These are phyloP conservation scores for Cladosporium sp. DNA, from an alignment of 2,329 filamentous ascomycete species.

Conservation along the genomic window DNA sequence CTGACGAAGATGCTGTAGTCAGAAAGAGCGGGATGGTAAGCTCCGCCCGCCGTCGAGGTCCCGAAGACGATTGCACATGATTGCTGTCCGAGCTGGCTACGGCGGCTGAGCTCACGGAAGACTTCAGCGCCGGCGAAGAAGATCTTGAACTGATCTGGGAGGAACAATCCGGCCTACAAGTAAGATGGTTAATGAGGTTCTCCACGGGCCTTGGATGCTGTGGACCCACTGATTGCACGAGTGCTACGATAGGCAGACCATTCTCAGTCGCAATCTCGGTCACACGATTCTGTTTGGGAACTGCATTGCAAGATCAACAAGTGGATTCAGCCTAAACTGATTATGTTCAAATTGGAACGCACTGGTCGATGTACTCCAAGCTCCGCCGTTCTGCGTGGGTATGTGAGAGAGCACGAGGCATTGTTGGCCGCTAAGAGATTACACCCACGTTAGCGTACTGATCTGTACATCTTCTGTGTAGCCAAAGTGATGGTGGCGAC, in stretches of 20 bases:
- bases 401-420: neutral
- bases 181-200: too few relatives aligned
- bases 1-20: constrained; percentile 49
- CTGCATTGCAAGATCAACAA: neutral
- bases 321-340: too few relatives aligned
- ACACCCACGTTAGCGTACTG: neutral
- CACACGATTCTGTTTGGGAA: neutral
- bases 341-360: neutral
- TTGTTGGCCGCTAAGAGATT: neutral
- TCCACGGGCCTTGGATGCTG: too few relatives aligned
- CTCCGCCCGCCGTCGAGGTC: constrained; percentile 47
- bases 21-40: constrained; percentile 47
- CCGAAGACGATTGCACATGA: constrained; percentile 51
- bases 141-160: constrained; percentile 50
- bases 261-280: neutral
- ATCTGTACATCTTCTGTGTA: neutral
- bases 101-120: constrained; percentile 46
- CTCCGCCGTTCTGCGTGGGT: neutral
- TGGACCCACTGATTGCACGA: neutral
- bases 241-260: neutral
- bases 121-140: constrained; percentile 49
- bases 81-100: constrained; percentile 42
- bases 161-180: constrained; percentile 26
- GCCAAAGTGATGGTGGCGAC: neutral
- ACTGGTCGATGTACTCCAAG: neutral